phyloP scores from a whole-genome alignment of 345 rosid species.

The Bruguiera parviflora region DNA sequence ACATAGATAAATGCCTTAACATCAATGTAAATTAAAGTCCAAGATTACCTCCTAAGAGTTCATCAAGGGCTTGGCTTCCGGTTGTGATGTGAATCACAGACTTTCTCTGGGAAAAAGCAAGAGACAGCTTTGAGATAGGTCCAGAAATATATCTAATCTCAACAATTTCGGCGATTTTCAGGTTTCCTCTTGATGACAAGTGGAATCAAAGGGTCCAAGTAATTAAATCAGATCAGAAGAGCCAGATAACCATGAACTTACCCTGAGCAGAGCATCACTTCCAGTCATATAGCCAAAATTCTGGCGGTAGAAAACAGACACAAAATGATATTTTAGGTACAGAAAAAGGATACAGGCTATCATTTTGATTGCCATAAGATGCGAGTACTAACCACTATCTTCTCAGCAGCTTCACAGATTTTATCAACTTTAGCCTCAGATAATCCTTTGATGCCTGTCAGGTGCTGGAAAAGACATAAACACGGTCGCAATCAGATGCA shows the following conservation, averaged over 20 bases:
- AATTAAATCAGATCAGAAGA: not conserved
- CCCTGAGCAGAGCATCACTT: conserved; percentile 83
- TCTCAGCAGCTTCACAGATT: conserved; percentile 97
- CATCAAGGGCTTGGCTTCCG: conserved; percentile 93
- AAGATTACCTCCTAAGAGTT: conserved; percentile 71
- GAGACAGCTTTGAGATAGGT: not conserved
- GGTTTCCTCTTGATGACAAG: not conserved
- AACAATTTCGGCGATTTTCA: not conserved
- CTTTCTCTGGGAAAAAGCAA: conserved; percentile 47
- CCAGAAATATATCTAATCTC: not conserved
- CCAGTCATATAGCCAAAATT: conserved; percentile 88
- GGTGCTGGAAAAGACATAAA: conserved; percentile 40
- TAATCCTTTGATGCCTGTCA: conserved; percentile 92
- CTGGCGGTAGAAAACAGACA: conserved; percentile 28
- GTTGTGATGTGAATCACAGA: conserved; percentile 74
- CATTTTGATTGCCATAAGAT: not conserved
- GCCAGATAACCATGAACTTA: conserved; percentile 31
- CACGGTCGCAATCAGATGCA: conserved; percentile 1
- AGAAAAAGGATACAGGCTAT: not conserved
- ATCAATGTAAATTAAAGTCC: not conserved
- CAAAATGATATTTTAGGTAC: not conserved
- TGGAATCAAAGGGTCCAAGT: not conserved
- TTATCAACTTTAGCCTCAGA: conserved; percentile 96
- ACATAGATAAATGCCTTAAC: not conserved
- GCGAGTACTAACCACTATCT: conserved; percentile 68